Evolutionary conservation across 192 early-diverging fungal species (phyloP), one percentile per base, ranked within the genome.

Genomic region (Backusella mclennaniae): DNA sequence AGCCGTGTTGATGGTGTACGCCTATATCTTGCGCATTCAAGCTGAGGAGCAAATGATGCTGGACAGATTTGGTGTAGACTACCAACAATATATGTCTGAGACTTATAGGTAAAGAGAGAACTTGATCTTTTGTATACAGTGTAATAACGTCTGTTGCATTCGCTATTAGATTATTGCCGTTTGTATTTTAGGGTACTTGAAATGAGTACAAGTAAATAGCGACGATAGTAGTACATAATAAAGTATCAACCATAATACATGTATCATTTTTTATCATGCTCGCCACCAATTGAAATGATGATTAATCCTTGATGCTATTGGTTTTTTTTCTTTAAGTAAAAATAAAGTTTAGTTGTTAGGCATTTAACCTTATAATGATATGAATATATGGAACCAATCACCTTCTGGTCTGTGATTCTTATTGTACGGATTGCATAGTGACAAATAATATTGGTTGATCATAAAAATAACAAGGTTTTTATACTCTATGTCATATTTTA

Each of bases 51-150:
- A 76, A 44, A 71, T 79, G 66, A 76, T 84, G 67, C 59, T 84
- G 17, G 73, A 75, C 6, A 66, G 44, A 69, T 82, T 84, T 74
- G 83, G 83, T 33, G 80, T 79, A 0, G 83, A 84, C 35, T 84
- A 84, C 77, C 80, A 79, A n/a, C 80, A 78, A 74, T 84, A 84
- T 74, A 72, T 66, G 26, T 44, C 71, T n/a, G 80, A 82, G 42
- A 56, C 80, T 41, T 73, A 73, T 29, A 76, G 76, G 76, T 78
- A 74, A 73, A 67, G 35, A 35, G 35, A 44, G 8, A 56, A 5
- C n/a, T 63, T 63, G 12, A 23, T 63, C 0, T 26, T 59, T 21
- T 9, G 53, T n/a, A 49, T 49, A 49, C 19, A 49, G 0, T n/a
- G 6, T n/a, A 49, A 49, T 49, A 49, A n/a, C 46, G 1, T 39